These are phyloP conservation scores for Apiospora saccharicola DNA, from an alignment of 2,329 filamentous ascomycete genomes.

Conservation along the genomic window DNA sequence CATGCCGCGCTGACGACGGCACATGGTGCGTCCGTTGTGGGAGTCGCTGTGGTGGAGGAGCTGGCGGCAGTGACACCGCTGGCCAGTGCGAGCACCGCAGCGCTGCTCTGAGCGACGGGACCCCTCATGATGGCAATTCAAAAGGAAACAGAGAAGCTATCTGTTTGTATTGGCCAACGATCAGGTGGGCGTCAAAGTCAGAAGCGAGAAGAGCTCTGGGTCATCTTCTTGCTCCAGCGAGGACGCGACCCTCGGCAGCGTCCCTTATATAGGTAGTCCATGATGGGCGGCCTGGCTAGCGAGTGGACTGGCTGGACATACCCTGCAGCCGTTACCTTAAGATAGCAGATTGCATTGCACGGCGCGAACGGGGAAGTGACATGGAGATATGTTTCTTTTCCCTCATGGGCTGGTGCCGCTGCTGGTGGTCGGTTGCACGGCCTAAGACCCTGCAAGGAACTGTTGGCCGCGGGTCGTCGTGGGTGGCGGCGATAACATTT, in stretches of 20 bases:
- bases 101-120: background rate
- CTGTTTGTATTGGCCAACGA: background rate
- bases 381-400: background rate
- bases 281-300: slow-evolving; percentile 8
- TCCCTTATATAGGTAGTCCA: background rate
- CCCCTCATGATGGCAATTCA: slow-evolving; percentile 6
- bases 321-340: background rate
- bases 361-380: background rate
- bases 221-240: background rate
- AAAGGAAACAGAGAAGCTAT: background rate
- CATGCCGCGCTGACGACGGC: slow-evolving; percentile 41
- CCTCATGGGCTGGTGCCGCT: slow-evolving; percentile 2
- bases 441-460: slow-evolving; percentile 11
- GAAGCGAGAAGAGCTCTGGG: slow-evolving; percentile 18
- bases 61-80: background rate
- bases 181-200: slow-evolving; percentile 9
- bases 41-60: slow-evolving; percentile 27
- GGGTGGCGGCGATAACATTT: slow-evolving; percentile 7
- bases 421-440: background rate
- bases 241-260: background rate
- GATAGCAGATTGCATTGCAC: slow-evolving; percentile 4
- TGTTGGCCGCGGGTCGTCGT: background rate
- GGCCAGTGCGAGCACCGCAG: slow-evolving; percentile 8
- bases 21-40: slow-evolving; percentile 32
- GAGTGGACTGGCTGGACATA: background rate